phyloP scores from a whole-genome alignment of 371 early-diverging fungal species.

The Nematocida sp. region DNA sequence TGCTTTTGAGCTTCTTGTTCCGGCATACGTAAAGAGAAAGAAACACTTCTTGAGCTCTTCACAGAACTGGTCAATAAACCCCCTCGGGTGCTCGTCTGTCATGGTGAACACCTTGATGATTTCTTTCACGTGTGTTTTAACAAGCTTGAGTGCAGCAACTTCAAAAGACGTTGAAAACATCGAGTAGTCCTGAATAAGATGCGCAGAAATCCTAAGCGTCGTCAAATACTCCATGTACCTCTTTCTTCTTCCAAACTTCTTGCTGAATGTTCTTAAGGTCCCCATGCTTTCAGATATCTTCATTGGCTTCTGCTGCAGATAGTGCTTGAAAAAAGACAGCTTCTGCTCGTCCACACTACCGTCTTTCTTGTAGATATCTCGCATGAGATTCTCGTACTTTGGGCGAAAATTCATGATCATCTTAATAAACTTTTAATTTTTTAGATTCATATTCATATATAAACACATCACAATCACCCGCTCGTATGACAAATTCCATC shows the following conservation, averaged over 20 bases:
- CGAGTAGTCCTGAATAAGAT: conserved; percentile 42
- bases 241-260: conserved; percentile 23
- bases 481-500: too few species aligned
- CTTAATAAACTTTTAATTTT: conserved; percentile 32
- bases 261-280: conserved; percentile 30
- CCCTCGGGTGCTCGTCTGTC: not conserved
- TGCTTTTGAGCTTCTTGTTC: conserved; percentile 36
- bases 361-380: conserved; percentile 49
- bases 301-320: conserved; percentile 55
- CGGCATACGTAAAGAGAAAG: conserved; percentile 44
- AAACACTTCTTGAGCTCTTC: conserved; percentile 45
- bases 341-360: conserved; percentile 52
- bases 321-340: conserved; percentile 53
- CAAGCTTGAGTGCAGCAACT: conserved; percentile 41
- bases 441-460: too few species aligned
- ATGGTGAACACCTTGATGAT: conserved; percentile 20
- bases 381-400: conserved; percentile 48
- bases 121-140: conserved; percentile 43
- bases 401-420: conserved; percentile 53
- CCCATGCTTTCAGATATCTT: conserved; percentile 43
- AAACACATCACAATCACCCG: too few species aligned
- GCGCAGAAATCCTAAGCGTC: conserved; percentile 32
- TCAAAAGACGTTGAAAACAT: conserved; percentile 53
- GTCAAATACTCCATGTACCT: conserved; percentile 31
- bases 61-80: not conserved